Evolutionary conservation across 2,329 filamentous ascomycete genomes (phyloP).

Genomic region (Colletotrichum sp.): DNA sequence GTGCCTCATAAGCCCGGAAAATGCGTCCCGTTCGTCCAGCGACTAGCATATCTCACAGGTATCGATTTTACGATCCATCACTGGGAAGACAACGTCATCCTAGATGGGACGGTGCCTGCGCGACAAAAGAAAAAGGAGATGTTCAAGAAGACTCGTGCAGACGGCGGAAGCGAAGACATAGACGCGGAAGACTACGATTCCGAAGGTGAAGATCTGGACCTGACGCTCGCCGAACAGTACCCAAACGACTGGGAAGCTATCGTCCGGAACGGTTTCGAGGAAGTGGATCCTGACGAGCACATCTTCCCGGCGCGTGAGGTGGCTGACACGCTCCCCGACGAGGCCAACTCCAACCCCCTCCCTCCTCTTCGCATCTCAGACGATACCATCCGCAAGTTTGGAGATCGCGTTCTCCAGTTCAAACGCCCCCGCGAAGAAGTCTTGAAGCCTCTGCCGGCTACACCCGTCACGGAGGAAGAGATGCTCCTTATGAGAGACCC

Average conservation of each 20-base stretch:
- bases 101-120: background rate
- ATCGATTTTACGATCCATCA: background rate
- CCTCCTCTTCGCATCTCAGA: background rate
- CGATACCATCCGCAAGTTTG: background rate
- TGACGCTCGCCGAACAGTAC: background rate
- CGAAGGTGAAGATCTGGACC: background rate
- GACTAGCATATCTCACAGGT: rapidly evolving
- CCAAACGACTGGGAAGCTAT: background rate
- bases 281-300: background rate
- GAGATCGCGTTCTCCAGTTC: background rate
- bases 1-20: background rate
- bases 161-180: background rate
- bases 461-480: background rate
- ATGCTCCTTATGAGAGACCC: background rate
- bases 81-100: background rate
- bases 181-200: background rate
- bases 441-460: background rate
- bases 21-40: background rate
- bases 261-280: background rate
- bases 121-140: background rate
- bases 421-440: background rate
- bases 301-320: background rate
- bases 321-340: background rate
- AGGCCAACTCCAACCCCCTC: background rate
- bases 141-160: background rate